These are phyloP conservation scores for Geotrichum citri-aurantii DNA, from an alignment of 1,139 yeast species.

Conservation along the genomic window DNA sequence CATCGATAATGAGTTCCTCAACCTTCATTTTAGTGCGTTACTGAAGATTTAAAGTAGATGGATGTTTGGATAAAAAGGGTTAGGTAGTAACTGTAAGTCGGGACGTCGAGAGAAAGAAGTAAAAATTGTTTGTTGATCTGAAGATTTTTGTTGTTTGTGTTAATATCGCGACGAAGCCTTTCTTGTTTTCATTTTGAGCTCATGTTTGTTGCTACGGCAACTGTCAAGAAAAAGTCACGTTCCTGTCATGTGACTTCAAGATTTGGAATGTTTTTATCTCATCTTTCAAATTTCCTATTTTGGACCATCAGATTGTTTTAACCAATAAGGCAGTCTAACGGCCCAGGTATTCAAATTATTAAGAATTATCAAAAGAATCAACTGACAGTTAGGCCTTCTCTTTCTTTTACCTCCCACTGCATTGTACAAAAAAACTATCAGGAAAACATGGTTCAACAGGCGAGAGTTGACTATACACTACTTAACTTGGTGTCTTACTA, in stretches of 20 bases:
- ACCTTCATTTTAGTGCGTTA: conserved; percentile 57
- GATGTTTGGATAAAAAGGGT: background rate
- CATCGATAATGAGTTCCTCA: conserved; percentile 92
- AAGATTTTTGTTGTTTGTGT: background rate
- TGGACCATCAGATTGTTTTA: background rate
- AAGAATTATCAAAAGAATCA: background rate
- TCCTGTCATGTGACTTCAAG: background rate
- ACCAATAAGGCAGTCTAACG: background rate
- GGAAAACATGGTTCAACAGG: background rate
- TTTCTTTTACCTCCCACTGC: background rate
- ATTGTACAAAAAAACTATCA: background rate
- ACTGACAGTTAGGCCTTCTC: background rate
- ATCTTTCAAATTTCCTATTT: conserved; percentile 11
- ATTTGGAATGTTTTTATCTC: conserved; percentile 4
- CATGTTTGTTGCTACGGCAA: conserved; percentile 1
- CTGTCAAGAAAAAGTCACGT: background rate
- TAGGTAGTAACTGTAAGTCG: background rate
- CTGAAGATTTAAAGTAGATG: background rate
- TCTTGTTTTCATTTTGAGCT: background rate
- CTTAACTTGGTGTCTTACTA: conserved; percentile 28
- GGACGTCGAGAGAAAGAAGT: background rate
- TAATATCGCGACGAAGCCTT: background rate
- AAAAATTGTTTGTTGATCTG: background rate
- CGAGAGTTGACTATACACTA: conserved; percentile 14
- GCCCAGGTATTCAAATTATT: background rate